phyloP scores from a whole-genome alignment of 805 yeast genomes.

The Wickerhamiella australiensis region DNA sequence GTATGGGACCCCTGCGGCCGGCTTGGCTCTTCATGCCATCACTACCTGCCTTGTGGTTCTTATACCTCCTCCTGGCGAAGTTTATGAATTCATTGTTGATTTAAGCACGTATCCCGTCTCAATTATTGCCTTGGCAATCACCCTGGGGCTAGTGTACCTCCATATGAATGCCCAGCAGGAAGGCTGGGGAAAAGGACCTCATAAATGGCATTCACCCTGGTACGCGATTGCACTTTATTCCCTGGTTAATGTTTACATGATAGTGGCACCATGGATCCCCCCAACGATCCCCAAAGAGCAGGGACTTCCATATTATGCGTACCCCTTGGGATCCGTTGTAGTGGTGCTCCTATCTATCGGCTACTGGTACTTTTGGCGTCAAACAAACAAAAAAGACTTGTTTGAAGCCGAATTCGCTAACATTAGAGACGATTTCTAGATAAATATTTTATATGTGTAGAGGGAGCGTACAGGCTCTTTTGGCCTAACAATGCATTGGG shows the following conservation, averaged over 20 bases:
- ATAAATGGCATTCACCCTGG: conserved; percentile 26
- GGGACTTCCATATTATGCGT: conserved; percentile 44
- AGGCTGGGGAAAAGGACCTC: conserved; percentile 31
- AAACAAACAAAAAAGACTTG: conserved; percentile 27
- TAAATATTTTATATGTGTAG: neutral
- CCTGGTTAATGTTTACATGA: conserved; percentile 38
- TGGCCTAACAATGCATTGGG: too few species aligned
- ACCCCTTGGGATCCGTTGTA: conserved; percentile 42
- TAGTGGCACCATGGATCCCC: conserved; percentile 45
- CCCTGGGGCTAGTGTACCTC: conserved; percentile 42
- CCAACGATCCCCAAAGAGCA: conserved; percentile 32
- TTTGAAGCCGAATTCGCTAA: conserved; percentile 7
- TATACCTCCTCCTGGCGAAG: conserved; percentile 51
- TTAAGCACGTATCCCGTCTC: conserved; percentile 54
- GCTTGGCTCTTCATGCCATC: conserved; percentile 43
- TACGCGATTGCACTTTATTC: conserved; percentile 31
- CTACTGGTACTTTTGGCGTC: conserved; percentile 30
- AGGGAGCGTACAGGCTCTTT: too few species aligned
- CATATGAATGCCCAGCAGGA: conserved; percentile 33
- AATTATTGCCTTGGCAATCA: conserved; percentile 42
- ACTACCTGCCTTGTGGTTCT: conserved; percentile 43
- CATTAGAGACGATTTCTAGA: neutral
- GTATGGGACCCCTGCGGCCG: conserved; percentile 32
- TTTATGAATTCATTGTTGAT: conserved; percentile 52
- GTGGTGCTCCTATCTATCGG: conserved; percentile 36